Conservation (phyloP, 2,329 filamentous ascomycete species). For the Sodiomyces alkalinus region DNA sequence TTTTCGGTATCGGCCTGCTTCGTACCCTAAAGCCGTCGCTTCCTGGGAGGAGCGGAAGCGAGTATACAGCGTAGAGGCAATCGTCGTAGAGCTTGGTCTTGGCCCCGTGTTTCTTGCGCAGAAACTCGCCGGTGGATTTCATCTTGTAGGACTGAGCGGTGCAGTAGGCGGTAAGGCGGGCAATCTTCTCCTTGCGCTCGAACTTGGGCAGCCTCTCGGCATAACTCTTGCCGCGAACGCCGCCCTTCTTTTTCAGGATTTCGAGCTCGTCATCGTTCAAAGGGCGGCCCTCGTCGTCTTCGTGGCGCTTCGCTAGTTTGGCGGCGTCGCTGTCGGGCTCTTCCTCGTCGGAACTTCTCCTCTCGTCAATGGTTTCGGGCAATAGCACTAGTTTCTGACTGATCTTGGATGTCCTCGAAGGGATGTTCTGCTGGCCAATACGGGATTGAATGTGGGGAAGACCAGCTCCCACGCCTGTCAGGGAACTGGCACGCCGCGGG, state of each 20-base stretch:
- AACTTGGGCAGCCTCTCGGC: constrained; percentile 85
- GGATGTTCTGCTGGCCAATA: constrained; percentile 45
- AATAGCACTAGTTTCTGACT: constrained; percentile 94
- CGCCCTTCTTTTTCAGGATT: constrained; percentile 45
- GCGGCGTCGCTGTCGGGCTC: constrained; percentile 27
- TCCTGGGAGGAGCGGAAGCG: constrained; percentile 74
- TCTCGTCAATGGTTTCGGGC: constrained; percentile 57
- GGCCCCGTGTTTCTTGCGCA: constrained; percentile 74
- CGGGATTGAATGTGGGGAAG: constrained; percentile 21
- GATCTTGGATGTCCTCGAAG: constrained; percentile 79
- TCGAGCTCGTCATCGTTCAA: constrained; percentile 54
- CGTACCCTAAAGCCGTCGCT: constrained; percentile 74
- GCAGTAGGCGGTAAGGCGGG: constrained; percentile 88
- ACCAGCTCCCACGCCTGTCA: constrained; percentile 7
- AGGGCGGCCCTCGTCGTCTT: constrained; percentile 47
- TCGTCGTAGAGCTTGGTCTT: constrained; percentile 97
- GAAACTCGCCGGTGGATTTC: constrained; percentile 73
- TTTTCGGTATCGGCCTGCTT: constrained; percentile 84
- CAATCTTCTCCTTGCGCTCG: constrained; percentile 72
- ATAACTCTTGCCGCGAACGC: constrained; percentile 67
- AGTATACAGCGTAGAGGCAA: constrained; percentile 90
- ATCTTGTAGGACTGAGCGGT: constrained; percentile 90
- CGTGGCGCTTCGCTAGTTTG: constrained; percentile 19
- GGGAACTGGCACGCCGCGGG: constrained; percentile 5
- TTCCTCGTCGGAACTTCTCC: constrained; percentile 37